Evolutionary conservation across 352 stramenopile genomes (phyloP).

Genomic region (Blastocystis sp.): DNA sequence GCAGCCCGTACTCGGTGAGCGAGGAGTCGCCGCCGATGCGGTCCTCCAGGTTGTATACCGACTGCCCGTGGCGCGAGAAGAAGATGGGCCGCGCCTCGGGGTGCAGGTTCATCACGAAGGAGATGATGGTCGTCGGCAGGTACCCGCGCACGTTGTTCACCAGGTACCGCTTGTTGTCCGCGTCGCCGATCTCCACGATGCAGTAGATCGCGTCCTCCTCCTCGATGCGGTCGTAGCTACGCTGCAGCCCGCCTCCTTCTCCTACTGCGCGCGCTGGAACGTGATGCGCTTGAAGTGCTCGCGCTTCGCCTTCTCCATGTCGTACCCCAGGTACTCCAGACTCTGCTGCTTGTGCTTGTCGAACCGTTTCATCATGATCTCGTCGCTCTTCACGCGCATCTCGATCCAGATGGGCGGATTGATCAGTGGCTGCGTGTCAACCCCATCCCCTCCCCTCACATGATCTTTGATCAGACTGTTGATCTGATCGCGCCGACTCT

Average conservation of each 20-base stretch:
- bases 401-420: constrained; percentile 67
- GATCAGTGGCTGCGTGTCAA: constrained; percentile 35
- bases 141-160: constrained; percentile 69
- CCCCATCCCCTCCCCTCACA: neutral
- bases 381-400: constrained; percentile 59
- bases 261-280: constrained; percentile 36
- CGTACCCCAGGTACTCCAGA: constrained; percentile 66
- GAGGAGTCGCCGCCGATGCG: constrained; percentile 92
- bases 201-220: constrained; percentile 65
- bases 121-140: constrained; percentile 67
- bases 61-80: constrained; percentile 92
- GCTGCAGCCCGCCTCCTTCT: neutral
- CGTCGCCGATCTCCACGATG: constrained; percentile 65
- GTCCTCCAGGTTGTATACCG: constrained; percentile 92
- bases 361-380: constrained; percentile 62
- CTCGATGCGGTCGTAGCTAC: constrained; percentile 59
- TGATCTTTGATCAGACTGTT: constrained; percentile 12
- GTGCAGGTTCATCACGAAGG: constrained; percentile 87
- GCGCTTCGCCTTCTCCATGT: constrained; percentile 50
- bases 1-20: constrained; percentile 75
- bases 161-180: constrained; percentile 62
- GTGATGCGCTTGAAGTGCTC: constrained; percentile 66
- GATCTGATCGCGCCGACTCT: constrained; percentile 34
- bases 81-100: constrained; percentile 90
- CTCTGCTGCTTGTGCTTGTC: constrained; percentile 62